Evolutionary conservation across 768 basidiomycete genomes (phyloP).

Genomic region (Leccinum incarnatum): DNA sequence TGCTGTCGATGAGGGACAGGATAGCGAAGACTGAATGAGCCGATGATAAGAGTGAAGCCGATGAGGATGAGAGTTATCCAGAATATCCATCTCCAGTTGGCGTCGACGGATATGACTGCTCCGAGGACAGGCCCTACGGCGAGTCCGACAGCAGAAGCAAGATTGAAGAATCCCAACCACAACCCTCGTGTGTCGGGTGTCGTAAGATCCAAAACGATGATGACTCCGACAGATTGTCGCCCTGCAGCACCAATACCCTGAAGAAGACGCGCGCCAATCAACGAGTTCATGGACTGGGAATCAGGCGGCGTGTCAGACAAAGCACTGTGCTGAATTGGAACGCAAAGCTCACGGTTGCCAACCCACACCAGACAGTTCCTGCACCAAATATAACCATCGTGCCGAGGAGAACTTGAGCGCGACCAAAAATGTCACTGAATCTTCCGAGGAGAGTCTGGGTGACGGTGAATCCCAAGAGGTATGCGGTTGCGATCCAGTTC

Average conservation of each 20-base stretch:
- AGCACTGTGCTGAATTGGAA: background rate
- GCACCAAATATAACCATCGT: slow-evolving; percentile 36
- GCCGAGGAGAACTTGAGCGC: slow-evolving; percentile 32
- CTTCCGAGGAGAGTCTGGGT: slow-evolving; percentile 34
- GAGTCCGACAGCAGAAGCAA: slow-evolving; percentile 40
- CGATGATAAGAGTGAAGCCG: slow-evolving; percentile 27
- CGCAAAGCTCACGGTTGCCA: slow-evolving; percentile 27
- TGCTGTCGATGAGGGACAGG: slow-evolving; percentile 34
- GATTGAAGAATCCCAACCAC: slow-evolving; percentile 37
- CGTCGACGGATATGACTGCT: slow-evolving; percentile 42
- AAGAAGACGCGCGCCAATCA: slow-evolving; percentile 33
- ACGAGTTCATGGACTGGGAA: slow-evolving; percentile 33
- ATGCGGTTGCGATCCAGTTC: slow-evolving; percentile 36
- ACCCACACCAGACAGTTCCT: slow-evolving; percentile 34
- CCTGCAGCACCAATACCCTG: slow-evolving; percentile 39
- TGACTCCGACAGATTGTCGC: slow-evolving; percentile 36
- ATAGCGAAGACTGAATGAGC: slow-evolving; percentile 28
- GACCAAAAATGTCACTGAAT: slow-evolving; percentile 37
- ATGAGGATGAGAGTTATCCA: slow-evolving; percentile 40
- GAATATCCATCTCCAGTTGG: slow-evolving; percentile 47
- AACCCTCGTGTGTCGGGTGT: slow-evolving; percentile 35
- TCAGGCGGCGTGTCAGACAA: slow-evolving; percentile 5
- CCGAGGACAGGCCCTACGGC: slow-evolving; percentile 48
- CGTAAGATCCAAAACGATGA: slow-evolving; percentile 36
- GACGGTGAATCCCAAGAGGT: slow-evolving; percentile 36